Evolutionary conservation across 208 protist species (phyloP).

Genomic region (Willaertia magna): DNA sequence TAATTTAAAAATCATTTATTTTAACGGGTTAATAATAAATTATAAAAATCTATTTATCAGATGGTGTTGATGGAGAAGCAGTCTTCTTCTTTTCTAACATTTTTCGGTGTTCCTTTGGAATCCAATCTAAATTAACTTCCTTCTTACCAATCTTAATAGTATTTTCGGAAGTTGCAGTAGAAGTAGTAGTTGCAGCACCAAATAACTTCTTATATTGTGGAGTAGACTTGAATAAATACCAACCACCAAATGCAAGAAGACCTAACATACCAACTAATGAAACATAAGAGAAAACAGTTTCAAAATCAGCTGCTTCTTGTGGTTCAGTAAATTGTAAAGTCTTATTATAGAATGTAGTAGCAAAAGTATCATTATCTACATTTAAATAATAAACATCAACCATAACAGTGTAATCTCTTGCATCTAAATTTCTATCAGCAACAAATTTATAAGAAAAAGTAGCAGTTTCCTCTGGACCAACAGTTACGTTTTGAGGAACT

Average conservation of each 20-base stretch:
- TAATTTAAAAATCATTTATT: too few relatives aligned
- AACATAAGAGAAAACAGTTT: conserved; percentile 60
- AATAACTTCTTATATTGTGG: background rate
- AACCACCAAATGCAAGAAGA: conserved; percentile 37
- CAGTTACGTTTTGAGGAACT: conserved; percentile 49
- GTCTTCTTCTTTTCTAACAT: background rate
- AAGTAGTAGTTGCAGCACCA: background rate
- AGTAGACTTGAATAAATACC: background rate
- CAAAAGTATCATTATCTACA: conserved; percentile 44
- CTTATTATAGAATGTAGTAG: conserved; percentile 51
- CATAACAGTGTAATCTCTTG: conserved; percentile 58
- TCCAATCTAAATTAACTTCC: background rate
- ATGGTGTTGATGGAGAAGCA: too few relatives aligned
- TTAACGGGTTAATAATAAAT: too few relatives aligned
- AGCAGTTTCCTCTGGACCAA: conserved; percentile 43
- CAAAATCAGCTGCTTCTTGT: conserved; percentile 47
- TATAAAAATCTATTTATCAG: too few relatives aligned
- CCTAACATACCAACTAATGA: conserved; percentile 48
- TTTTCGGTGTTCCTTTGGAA: background rate
- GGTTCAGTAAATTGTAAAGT: conserved; percentile 52
- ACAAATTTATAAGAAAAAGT: conserved; percentile 63
- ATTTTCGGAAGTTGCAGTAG: background rate
- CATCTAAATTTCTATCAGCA: conserved; percentile 48
- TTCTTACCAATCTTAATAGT: background rate
- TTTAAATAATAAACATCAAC: conserved; percentile 57